These are phyloP conservation scores for Suhomyces faveliae DNA, from an alignment of 805 yeast genomes.

Conservation along the genomic window DNA sequence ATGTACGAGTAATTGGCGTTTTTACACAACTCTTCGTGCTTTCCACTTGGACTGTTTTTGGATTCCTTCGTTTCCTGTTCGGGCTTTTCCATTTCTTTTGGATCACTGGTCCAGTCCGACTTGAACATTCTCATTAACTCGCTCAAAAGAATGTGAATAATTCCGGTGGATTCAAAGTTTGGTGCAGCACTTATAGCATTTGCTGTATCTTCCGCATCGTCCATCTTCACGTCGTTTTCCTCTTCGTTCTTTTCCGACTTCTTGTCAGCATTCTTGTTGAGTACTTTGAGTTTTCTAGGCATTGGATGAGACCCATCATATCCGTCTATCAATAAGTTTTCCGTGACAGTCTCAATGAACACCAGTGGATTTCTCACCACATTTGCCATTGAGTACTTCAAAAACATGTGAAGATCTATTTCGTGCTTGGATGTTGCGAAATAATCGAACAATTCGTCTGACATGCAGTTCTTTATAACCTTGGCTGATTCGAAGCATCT, in stretches of 20 bases:
- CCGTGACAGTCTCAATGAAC: constrained; percentile 46
- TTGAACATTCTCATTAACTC: constrained; percentile 56
- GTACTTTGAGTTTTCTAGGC: background rate
- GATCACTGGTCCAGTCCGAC: constrained; percentile 37
- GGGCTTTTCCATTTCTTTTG: constrained; percentile 12
- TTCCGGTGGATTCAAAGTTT: constrained; percentile 44
- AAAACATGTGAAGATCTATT: constrained; percentile 31
- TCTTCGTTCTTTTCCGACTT: constrained; percentile 2
- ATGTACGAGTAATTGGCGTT: constrained; percentile 55
- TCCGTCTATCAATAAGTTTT: constrained; percentile 42
- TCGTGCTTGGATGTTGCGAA: constrained; percentile 12
- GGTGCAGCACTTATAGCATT: background rate
- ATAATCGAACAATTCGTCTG: constrained; percentile 48
- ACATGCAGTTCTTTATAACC: constrained; percentile 48
- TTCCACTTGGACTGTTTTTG: constrained; percentile 12
- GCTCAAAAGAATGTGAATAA: constrained; percentile 59
- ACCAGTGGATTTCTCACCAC: constrained; percentile 49
- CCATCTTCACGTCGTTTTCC: constrained; percentile 28
- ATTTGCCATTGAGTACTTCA: constrained; percentile 52
- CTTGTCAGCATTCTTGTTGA: background rate
- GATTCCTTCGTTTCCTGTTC: constrained; percentile 8
- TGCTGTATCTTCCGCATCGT: constrained; percentile 20
- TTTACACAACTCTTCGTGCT: constrained; percentile 9
- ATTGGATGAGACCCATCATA: constrained; percentile 32
- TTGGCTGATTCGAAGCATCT: constrained; percentile 65